phyloP scores from a whole-genome alignment of 2,329 filamentous ascomycete species.

The Phaeophleospora eucalypticola region DNA sequence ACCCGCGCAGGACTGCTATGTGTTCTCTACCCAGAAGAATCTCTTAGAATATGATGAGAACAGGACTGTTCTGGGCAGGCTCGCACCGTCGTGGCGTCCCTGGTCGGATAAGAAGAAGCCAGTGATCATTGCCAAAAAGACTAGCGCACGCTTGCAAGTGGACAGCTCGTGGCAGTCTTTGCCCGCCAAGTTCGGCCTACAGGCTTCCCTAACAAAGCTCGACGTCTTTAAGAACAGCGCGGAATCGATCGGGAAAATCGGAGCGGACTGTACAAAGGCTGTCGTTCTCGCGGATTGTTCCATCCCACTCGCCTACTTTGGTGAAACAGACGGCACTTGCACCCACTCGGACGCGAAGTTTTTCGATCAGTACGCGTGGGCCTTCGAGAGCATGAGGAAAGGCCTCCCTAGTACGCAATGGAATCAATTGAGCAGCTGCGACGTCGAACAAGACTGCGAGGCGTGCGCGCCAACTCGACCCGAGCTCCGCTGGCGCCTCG shows the following conservation, averaged over 20 bases:
- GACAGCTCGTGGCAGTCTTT: not conserved
- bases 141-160: not conserved
- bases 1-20: conserved; percentile 49
- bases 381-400: conserved; percentile 26
- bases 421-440: conserved; percentile 6
- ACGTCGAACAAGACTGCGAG: conserved; percentile 6
- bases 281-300: not conserved
- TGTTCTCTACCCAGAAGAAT: conserved; percentile 51
- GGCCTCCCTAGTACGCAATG: conserved; percentile 18
- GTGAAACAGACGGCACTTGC: not conserved
- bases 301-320: not conserved
- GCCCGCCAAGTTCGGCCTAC: not conserved
- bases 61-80: conserved; percentile 43
- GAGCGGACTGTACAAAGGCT: not conserved
- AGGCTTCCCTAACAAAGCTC: not conserved
- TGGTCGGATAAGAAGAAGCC: conserved; percentile 12
- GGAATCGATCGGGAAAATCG: no score
- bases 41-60: conserved; percentile 45
- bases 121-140: not conserved
- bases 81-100: conserved; percentile 47
- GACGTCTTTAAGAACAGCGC: not conserved
- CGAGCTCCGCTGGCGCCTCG: conserved; percentile 36
- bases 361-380: conserved; percentile 18
- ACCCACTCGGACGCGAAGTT: not conserved
- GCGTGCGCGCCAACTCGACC: conserved; percentile 40